phyloP scores from a whole-genome alignment of 2,329 filamentous ascomycete species.

The Botrytis fabae region DNA sequence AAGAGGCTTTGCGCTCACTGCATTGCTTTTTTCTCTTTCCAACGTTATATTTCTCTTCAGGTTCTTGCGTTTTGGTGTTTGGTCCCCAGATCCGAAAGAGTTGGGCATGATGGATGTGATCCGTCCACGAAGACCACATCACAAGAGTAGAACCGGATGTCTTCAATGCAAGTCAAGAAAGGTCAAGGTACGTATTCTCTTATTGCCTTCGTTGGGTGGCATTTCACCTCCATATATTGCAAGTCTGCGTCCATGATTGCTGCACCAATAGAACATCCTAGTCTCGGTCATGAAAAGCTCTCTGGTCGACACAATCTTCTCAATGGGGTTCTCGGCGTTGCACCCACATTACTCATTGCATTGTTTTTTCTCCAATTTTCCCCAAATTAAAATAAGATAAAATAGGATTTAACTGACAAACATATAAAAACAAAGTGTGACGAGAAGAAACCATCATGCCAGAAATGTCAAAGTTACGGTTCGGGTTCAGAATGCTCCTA shows the following conservation, averaged over 20 bases:
- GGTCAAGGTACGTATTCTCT: constrained; percentile 40
- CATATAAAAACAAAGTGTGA: constrained; percentile 32
- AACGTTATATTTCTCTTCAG: not conserved
- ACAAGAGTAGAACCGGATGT: constrained; percentile 42
- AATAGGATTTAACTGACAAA: not conserved
- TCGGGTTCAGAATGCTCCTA: constrained; percentile 35
- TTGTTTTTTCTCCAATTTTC: not conserved
- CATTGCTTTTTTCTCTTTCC: not conserved
- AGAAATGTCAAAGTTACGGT: constrained; percentile 34
- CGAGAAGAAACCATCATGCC: constrained; percentile 37
- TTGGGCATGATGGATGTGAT: constrained; percentile 17
- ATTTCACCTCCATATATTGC: not conserved
- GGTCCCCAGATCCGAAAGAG: too few species aligned
- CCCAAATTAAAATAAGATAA: not conserved
- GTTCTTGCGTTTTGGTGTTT: not conserved
- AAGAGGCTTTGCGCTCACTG: not conserved
- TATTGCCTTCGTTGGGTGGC: not conserved
- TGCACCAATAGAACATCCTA: constrained; percentile 7
- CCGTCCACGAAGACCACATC: constrained; percentile 34
- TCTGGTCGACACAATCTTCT: not conserved
- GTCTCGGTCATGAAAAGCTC: constrained; percentile 4
- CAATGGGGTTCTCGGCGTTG: not conserved
- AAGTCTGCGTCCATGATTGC: not conserved
- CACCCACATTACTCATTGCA: not conserved
- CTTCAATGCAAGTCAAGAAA: constrained; percentile 42